Conservation (phyloP, 2,329 filamentous ascomycete genomes). For the Hirsutella minnesotensis region DNA sequence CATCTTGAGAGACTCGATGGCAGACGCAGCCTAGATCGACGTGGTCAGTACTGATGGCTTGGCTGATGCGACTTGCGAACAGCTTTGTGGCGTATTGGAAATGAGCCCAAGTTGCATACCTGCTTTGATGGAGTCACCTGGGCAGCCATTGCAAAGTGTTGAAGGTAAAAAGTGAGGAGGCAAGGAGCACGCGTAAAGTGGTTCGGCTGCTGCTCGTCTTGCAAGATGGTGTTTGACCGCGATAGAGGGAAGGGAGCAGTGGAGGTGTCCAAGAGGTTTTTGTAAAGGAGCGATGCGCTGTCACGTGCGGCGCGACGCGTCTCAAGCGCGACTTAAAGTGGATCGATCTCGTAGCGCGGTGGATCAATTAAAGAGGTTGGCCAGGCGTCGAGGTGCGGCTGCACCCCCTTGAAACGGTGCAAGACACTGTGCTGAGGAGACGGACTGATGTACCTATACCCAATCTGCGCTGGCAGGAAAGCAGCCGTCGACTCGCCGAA, state of each 20-base stretch:
- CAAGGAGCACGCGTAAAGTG: conserved; percentile 3
- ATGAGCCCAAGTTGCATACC: conserved; percentile 26
- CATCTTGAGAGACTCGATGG: conserved; percentile 83
- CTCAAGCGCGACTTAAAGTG: conserved; percentile 16
- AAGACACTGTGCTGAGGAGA: no score
- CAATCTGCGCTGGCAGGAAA: no score
- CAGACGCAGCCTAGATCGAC: conserved; percentile 61
- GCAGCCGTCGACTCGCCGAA: no score
- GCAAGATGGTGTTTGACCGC: conserved; percentile 14
- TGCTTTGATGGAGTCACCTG: conserved; percentile 54
- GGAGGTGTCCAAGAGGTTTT: conserved; percentile 17
- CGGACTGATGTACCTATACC: no score
- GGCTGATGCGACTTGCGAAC: neutral
- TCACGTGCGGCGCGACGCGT: conserved; percentile 27
- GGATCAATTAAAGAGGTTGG: conserved; percentile 13
- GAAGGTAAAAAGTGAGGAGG: conserved; percentile 10
- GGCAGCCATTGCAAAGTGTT: conserved; percentile 52
- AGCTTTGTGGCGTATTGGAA: neutral
- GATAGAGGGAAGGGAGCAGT: conserved; percentile 14
- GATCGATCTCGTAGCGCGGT: conserved; percentile 3
- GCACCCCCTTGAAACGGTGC: neutral
- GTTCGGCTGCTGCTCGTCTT: conserved; percentile 10
- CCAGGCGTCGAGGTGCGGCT: neutral
- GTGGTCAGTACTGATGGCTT: conserved; percentile 17
- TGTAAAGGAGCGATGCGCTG: conserved; percentile 21